Evolutionary conservation across 768 basidiomycete genomes (phyloP).

Genomic region (Podaxis carcinomalis): DNA sequence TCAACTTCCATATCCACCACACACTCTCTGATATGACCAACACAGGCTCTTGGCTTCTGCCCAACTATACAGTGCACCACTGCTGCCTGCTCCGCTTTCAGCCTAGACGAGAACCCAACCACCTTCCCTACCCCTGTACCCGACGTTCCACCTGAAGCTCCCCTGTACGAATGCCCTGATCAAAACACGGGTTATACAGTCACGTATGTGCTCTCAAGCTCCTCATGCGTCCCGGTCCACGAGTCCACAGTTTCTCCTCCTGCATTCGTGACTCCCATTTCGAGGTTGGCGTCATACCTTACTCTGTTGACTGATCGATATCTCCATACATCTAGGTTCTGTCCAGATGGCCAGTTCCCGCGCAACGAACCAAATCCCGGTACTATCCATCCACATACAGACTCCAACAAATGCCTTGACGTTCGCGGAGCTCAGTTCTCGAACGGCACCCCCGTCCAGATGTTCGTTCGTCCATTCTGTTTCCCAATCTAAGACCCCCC

Average conservation of each 20-base stretch:
- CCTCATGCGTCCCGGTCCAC: no score
- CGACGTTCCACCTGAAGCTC: slow-evolving; percentile 13
- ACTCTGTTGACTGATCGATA: background rate
- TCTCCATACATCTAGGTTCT: background rate
- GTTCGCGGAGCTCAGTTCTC: slow-evolving; percentile 25
- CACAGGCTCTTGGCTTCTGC: slow-evolving; percentile 21
- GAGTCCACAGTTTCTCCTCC: no score
- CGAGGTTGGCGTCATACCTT: no score
- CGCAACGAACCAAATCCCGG: no score
- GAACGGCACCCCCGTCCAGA: slow-evolving; percentile 31
- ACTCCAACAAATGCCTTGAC: slow-evolving; percentile 25
- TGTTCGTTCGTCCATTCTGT: slow-evolving; percentile 21
- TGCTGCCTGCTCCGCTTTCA: slow-evolving; percentile 20
- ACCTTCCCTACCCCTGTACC: slow-evolving; percentile 17
- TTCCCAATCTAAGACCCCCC: background rate
- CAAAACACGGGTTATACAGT: slow-evolving; percentile 19
- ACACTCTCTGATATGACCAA: background rate
- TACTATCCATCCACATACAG: background rate
- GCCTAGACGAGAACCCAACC: slow-evolving; percentile 15
- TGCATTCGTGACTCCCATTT: no score
- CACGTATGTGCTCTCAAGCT: slow-evolving; percentile 16
- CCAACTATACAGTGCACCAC: slow-evolving; percentile 16
- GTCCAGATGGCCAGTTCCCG: background rate
- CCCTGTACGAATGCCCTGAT: slow-evolving; percentile 19
- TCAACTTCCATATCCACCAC: background rate